Evolutionary conservation across 306 rosid genomes (phyloP).

Genomic region (Ziziphus jujuba): DNA sequence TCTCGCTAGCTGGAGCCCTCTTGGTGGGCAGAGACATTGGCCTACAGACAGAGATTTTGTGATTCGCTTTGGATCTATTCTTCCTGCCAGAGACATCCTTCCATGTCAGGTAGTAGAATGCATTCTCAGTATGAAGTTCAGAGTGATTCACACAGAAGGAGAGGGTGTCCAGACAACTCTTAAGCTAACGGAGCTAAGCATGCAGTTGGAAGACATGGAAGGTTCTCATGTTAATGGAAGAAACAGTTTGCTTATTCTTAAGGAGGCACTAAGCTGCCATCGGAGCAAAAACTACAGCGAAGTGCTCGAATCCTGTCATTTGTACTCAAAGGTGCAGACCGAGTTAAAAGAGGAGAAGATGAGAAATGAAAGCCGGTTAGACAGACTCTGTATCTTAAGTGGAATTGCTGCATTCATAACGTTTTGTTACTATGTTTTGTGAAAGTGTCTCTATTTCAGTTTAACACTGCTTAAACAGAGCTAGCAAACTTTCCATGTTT

Average conservation of each 20-base stretch:
- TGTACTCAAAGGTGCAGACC: conserved; percentile 67
- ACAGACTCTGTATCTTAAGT: conserved; percentile 44
- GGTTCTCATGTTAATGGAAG: conserved; percentile 75
- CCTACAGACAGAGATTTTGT: conserved; percentile 84
- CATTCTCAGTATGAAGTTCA: conserved; percentile 79
- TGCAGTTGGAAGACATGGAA: conserved; percentile 92
- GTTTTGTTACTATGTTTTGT: conserved; percentile 54
- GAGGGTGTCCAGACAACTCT: conserved; percentile 59
- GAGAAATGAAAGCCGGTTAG: conserved; percentile 74
- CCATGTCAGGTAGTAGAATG: conserved; percentile 80
- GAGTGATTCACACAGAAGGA: conserved; percentile 57
- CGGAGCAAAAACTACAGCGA: conserved; percentile 72
- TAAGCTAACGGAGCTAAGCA: conserved; percentile 73
- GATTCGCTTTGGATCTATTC: conserved; percentile 78
- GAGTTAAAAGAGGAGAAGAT: conserved; percentile 85
- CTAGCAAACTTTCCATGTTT: conserved; percentile 27
- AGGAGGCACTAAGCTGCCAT: conserved; percentile 68
- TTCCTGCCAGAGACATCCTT: conserved; percentile 75
- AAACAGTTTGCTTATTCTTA: conserved; percentile 76
- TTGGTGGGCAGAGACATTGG: conserved; percentile 92
- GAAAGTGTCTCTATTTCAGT: conserved; percentile 27
- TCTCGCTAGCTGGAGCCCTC: conserved; percentile 90
- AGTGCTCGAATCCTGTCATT: conserved; percentile 72
- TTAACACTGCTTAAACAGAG: conserved; percentile 25
- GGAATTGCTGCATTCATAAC: conserved; percentile 41